phyloP scores from a whole-genome alignment of 2,329 filamentous ascomycete genomes.

The Fusarium dimerum region DNA sequence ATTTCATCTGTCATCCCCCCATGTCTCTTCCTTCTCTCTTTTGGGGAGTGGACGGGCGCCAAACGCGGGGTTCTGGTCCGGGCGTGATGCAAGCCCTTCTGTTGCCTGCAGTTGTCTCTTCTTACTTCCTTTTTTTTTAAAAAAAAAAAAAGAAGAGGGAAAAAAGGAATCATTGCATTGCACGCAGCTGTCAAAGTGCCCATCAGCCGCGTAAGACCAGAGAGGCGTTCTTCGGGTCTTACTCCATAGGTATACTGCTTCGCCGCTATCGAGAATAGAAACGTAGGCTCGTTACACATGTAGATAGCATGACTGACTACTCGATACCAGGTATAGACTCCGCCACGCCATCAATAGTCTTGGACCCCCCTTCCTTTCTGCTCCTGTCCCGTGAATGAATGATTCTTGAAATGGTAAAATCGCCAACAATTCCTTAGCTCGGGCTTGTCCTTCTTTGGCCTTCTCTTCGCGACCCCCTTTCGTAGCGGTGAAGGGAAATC shows the following conservation, averaged over 20 bases:
- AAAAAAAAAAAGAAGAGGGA: too few relatives aligned
- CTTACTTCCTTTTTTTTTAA: background rate
- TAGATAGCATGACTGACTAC: background rate
- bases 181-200: background rate
- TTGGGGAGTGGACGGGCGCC: constrained; percentile 17
- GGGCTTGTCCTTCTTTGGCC: background rate
- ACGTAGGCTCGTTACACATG: constrained; percentile 12
- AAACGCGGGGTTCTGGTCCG: constrained; percentile 28
- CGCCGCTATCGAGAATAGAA: constrained; percentile 24
- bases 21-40: constrained; percentile 12
- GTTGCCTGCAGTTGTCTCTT: background rate
- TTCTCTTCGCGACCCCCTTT: background rate
- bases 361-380: constrained; percentile 9
- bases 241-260: constrained; percentile 8
- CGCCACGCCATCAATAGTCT: constrained; percentile 16
- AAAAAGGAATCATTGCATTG: too few relatives aligned
- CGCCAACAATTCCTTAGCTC: background rate
- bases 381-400: constrained; percentile 7
- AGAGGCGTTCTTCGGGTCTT: background rate
- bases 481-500: background rate
- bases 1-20: background rate
- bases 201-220: background rate
- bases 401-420: too few relatives aligned
- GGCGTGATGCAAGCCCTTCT: constrained; percentile 7
- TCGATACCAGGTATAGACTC: background rate